A percentile compares a stretch with the other conserved stretches of the same genome.
These are phyloP conservation scores for Knoxdaviesia capensis DNA, from an alignment of 2,329 filamentous ascomycete species.

Conservation along the genomic window DNA sequence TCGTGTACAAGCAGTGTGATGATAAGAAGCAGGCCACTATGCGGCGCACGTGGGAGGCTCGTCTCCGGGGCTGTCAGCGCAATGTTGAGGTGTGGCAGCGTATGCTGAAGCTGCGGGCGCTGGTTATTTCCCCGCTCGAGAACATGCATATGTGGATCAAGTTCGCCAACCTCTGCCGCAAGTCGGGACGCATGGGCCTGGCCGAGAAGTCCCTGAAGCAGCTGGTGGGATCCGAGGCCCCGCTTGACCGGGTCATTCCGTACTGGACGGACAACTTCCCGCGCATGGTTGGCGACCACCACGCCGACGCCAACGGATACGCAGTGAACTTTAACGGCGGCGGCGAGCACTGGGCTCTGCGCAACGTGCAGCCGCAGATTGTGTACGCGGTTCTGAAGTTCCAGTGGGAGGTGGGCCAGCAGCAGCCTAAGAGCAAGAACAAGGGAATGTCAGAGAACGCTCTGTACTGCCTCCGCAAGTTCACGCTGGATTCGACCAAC, in stretches of 20 bases:
- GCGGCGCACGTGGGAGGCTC: conserved; percentile 87
- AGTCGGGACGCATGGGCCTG: conserved; percentile 82
- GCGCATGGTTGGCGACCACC: conserved; percentile 4
- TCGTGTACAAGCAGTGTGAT: conserved; percentile 90
- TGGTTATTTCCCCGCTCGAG: conserved; percentile 80
- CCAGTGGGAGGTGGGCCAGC: conserved; percentile 73
- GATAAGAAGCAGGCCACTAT: conserved; percentile 76
- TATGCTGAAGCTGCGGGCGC: conserved; percentile 82
- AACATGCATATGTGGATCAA: conserved; percentile 99
- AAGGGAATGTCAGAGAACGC: conserved; percentile 30
- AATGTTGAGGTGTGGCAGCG: conserved; percentile 98
- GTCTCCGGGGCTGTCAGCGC: conserved; percentile 83
- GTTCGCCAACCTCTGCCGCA: conserved; percentile 93
- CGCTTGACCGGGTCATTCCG: conserved; percentile 39
- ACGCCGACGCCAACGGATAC: conserved; percentile 11
- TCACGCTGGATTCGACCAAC: conserved; percentile 38
- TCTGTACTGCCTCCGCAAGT: conserved; percentile 36
- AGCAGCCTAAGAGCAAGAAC: conserved; percentile 20
- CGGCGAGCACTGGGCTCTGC: conserved; percentile 4
- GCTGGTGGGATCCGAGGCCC: conserved; percentile 54
- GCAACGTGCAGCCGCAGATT: conserved; percentile 32
- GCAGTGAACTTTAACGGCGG: background rate
- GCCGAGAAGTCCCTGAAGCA: conserved; percentile 90
- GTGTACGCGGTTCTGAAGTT: conserved; percentile 96
- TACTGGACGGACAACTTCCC: conserved; percentile 27